Conservation (phyloP, 495 filamentous ascomycete genomes). For the Podospora pseudocomata region DNA sequence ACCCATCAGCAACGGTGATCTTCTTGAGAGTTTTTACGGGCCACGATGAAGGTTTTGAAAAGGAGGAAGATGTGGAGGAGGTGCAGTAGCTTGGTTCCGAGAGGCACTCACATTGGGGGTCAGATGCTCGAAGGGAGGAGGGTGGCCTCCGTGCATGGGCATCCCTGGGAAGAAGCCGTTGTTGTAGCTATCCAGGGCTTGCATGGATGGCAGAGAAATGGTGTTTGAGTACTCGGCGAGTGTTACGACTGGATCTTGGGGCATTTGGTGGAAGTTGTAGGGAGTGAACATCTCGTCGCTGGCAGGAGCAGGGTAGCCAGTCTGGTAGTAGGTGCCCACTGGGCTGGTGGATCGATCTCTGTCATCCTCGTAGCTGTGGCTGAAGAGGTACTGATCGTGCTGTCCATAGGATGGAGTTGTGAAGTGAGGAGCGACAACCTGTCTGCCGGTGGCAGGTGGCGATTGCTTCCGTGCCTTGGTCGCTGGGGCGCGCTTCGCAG, state of each 20-base stretch:
- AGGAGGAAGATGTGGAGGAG: constrained; percentile 23
- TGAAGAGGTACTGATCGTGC: constrained; percentile 49
- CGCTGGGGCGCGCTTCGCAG: constrained; percentile 35
- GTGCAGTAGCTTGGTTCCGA: constrained; percentile 33
- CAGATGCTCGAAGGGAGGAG: constrained; percentile 61
- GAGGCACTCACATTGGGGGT: constrained; percentile 58
- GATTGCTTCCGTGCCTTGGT: constrained; percentile 38
- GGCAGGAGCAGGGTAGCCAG: constrained; percentile 64
- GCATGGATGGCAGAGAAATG: constrained; percentile 49
- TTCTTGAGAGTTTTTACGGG: constrained; percentile 22
- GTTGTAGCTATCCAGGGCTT: constrained; percentile 48
- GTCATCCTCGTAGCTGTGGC: constrained; percentile 49
- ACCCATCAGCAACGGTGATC: constrained; percentile 45
- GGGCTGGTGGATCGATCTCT: constrained; percentile 67
- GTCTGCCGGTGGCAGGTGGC: constrained; percentile 29
- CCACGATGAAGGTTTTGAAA: constrained; percentile 32
- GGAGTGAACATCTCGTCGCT: constrained; percentile 64
- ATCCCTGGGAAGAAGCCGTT: constrained; percentile 69
- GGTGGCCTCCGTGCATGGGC: constrained; percentile 51
- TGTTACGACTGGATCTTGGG: constrained; percentile 45
- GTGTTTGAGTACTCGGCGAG: neutral
- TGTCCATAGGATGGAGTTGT: constrained; percentile 55
- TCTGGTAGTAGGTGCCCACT: constrained; percentile 51
- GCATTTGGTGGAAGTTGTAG: constrained; percentile 44
- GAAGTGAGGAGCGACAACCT: constrained; percentile 50